Base-by-base conservation (phyloP, 495 filamentous ascomycete genomes). In the Aspergillus coremiiformis region DNA sequence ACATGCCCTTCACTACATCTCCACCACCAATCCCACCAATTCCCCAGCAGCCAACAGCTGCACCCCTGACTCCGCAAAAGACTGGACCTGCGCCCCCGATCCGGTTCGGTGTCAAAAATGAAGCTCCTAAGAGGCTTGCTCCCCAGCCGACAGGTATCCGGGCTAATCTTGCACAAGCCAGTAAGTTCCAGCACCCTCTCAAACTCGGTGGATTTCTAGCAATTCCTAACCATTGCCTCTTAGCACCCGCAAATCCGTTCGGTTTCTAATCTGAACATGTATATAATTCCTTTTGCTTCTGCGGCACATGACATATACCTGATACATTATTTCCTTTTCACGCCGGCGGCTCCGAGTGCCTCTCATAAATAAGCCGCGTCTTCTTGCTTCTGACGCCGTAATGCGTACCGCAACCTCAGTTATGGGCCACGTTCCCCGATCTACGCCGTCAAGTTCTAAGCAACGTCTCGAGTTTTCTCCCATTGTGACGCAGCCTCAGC, bases 51-150 rank as follows among this genome's bases (percentile, higher is more conserved):
- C 74, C 73, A 5, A 83, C 71, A 3, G 63, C 72, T 33, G 65
- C 74, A 7, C 84, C 85, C 26, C 71, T 98, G 51, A 67, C 83
- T 43, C 84, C 93, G 27, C 93, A 98, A 67, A 85, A 90, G 75
- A 98, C 93, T 2, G 93, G 93, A 0, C 94, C 93, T n/a, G 72
- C 93, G 27, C 93, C 93, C 26, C 83, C 90, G 15, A 81, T 98
- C 17, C 76, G 90, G 54, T 98, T 98, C 61, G 93, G 93, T 20
- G 85, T 95, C 41, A 73, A 77, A 56, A 70, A 70, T 17, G 83
- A 81, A 30, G 72, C 72, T 9, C 67, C 77, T 26, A 89, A 89
- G 67, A 91, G 88, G 64, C 70, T 97, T 60, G 79, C 81, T 53
- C 87, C 91, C 26, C 93, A 98, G 74, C 79, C 90, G 20, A 98